Evolutionary conservation across 768 basidiomycete genomes (phyloP).

Genomic region (Artomyces pyxidatus): DNA sequence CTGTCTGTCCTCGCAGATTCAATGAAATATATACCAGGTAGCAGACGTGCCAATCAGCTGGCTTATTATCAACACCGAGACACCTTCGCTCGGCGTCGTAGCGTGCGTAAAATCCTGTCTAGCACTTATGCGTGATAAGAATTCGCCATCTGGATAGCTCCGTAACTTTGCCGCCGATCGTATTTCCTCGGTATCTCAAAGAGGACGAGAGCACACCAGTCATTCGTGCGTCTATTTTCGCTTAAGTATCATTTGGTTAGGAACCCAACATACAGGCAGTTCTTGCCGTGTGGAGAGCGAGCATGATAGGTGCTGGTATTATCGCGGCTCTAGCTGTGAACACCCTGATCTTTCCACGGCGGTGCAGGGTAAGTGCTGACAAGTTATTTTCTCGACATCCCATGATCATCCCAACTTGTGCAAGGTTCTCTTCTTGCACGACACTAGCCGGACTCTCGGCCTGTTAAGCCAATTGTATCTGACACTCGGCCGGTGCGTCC

Average conservation of each 20-base stretch:
- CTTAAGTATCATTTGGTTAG: neutral
- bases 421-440: conserved; percentile 36
- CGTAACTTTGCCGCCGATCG: conserved; percentile 36
- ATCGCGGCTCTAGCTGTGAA: conserved; percentile 37
- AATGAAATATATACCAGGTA: conserved; percentile 22
- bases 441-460: conserved; percentile 30
- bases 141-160: conserved; percentile 22
- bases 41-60: conserved; percentile 39
- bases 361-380: conserved; percentile 30
- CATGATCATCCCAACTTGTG: no score
- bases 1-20: neutral
- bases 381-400: conserved; percentile 1
- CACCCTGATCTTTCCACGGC: conserved; percentile 37
- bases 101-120: conserved; percentile 17
- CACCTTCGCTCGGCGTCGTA: conserved; percentile 35
- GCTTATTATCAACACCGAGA: conserved; percentile 31
- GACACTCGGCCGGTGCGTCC: conserved; percentile 31
- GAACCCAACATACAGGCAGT: conserved; percentile 19
- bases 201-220: neutral
- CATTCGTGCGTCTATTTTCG: conserved; percentile 3
- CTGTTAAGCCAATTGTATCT: conserved; percentile 37
- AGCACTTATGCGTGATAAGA: neutral
- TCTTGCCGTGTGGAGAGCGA: conserved; percentile 31
- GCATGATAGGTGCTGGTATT: conserved; percentile 38
- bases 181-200: conserved; percentile 25